A percentile compares a stretch with the other conserved stretches of the same genome.
phyloP scores from a whole-genome alignment of 78 protist species.

The Bodo saltans region DNA sequence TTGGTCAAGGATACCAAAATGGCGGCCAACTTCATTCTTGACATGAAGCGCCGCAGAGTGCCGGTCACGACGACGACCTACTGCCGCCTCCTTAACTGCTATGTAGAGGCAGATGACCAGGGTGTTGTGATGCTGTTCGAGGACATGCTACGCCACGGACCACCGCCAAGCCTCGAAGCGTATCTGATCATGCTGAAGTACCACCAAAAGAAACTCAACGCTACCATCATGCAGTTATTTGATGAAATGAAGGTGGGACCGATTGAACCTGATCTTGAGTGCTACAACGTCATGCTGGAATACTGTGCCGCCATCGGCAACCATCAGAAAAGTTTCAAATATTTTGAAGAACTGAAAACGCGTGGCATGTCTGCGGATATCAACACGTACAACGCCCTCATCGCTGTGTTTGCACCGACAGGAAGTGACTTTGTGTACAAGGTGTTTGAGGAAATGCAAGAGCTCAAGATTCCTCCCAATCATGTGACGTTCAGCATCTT shows the following conservation, averaged over 20 bases:
- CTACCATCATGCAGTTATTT: neutral
- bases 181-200: conserved; percentile 9
- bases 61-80: conserved; percentile 11
- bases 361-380: conserved; percentile 9
- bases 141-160: neutral
- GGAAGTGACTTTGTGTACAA: conserved; percentile 21
- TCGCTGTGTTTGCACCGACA: conserved; percentile 11
- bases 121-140: neutral
- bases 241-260: conserved; percentile 24
- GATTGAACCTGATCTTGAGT: conserved; percentile 1
- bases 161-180: conserved; percentile 17
- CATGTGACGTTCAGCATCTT: neutral
- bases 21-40: neutral
- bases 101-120: neutral
- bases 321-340: neutral
- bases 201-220: neutral
- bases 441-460: conserved; percentile 30
- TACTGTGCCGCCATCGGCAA: neutral
- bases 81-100: neutral
- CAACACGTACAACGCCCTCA: conserved; percentile 26
- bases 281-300: conserved; percentile 18
- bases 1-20: neutral
- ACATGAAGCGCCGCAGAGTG: conserved; percentile 18
- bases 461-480: conserved; percentile 2
- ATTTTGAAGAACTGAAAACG: conserved; percentile 10